A percentile compares a stretch with the other conserved stretches of the same genome.
phyloP scores from a whole-genome alignment of 257 asterid species.

The Ilex aquifolium region DNA sequence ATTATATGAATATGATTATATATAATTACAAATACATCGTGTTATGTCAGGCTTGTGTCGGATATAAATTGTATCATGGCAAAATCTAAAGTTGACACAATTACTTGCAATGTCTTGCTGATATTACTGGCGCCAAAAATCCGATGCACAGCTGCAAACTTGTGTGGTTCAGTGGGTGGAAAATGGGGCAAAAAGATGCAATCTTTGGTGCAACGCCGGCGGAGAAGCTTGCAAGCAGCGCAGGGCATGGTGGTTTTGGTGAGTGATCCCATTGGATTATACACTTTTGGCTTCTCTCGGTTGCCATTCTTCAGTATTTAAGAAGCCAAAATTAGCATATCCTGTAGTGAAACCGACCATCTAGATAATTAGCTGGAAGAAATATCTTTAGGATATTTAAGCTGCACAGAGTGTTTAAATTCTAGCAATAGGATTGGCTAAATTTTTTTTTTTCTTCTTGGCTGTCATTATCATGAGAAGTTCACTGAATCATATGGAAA shows the following conservation, averaged over 20 bases:
- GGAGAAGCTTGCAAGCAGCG: constrained; percentile 45
- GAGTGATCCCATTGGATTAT: constrained; percentile 18
- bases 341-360: background rate
- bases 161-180: constrained; percentile 30
- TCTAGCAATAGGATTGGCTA: constrained; percentile 17
- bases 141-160: constrained; percentile 36
- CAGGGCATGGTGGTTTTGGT: constrained; percentile 34
- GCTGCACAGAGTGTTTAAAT: background rate
- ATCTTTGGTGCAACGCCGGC: constrained; percentile 32
- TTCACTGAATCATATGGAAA: background rate
- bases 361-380: constrained; percentile 11
- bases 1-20: too few relatives aligned
- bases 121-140: constrained; percentile 51
- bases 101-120: constrained; percentile 37
- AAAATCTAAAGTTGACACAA: background rate
- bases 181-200: constrained; percentile 43
- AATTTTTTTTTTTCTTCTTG: background rate
- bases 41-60: too few relatives aligned
- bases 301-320: too few relatives aligned
- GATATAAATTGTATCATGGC: too few relatives aligned
- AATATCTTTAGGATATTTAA: constrained; percentile 2
- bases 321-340: too few relatives aligned
- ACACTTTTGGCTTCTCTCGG: too few relatives aligned
- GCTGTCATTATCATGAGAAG: constrained; percentile 19
- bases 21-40: too few relatives aligned